Percentiles rank a stretch among this genome's conserved stretches.
Conservation (phyloP, 768 basidiomycete genomes). For the Leccinum fibrillosum region DNA sequence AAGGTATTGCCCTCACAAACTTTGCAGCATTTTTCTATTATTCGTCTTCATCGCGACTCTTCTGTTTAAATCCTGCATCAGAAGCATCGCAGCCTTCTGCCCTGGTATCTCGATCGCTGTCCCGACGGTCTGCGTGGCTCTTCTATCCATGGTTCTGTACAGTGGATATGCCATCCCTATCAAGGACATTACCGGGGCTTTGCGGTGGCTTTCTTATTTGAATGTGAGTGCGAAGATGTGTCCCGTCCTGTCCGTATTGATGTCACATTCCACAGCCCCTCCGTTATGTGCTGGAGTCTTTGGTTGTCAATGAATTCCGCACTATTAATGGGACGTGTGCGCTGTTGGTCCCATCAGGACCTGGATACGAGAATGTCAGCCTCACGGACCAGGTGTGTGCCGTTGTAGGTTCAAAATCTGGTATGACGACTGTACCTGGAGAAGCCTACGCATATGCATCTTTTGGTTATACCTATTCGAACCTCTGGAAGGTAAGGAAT, state of each 20-base stretch:
- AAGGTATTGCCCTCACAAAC: conserved; percentile 21
- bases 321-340: conserved; percentile 35
- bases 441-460: conserved; percentile 36
- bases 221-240: conserved; percentile 32
- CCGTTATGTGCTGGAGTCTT: conserved; percentile 22
- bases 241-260: conserved; percentile 33
- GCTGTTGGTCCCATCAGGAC: conserved; percentile 31
- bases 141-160: conserved; percentile 40
- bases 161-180: conserved; percentile 38
- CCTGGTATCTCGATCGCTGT: conserved; percentile 49
- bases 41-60: conserved; percentile 51
- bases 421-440: conserved; percentile 40
- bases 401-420: conserved; percentile 39
- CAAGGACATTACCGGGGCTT: conserved; percentile 1
- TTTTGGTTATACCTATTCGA: conserved; percentile 24
- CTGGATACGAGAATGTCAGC: conserved; percentile 32
- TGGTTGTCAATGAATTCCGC: conserved; percentile 50
- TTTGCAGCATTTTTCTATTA: conserved; percentile 54
- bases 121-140: conserved; percentile 29
- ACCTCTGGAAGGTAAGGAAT: conserved; percentile 39
- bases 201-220: conserved; percentile 19
- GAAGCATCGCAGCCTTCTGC: conserved; percentile 56
- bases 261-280: conserved; percentile 28
- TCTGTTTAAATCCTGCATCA: conserved; percentile 74
- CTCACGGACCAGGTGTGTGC: conserved; percentile 40